Conservation (phyloP, 176 grass and related monocot genomes). For the Musa schizocarpa region DNA sequence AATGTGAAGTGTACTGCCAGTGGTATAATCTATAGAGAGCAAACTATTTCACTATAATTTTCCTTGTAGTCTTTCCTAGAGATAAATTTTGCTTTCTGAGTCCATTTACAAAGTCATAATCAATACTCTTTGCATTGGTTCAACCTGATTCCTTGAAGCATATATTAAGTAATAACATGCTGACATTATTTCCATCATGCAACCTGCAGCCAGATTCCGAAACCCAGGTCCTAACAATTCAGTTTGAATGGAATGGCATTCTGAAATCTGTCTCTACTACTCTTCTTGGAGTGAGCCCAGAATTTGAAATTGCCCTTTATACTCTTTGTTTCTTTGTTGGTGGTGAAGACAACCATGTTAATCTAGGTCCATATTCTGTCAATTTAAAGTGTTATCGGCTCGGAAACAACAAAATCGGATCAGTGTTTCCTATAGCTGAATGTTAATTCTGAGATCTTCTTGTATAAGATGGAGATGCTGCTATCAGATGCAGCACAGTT, state of each 20-base stretch:
- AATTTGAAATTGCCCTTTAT: conserved; percentile 90
- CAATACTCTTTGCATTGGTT: background rate
- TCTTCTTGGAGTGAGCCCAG: conserved; percentile 85
- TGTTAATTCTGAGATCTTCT: conserved; percentile 29
- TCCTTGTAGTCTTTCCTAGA: too few species aligned
- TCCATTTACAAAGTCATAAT: too few species aligned
- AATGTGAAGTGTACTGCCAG: too few species aligned
- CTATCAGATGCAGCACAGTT: too few species aligned
- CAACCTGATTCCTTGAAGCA: background rate
- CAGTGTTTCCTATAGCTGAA: conserved; percentile 75
- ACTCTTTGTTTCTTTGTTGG: conserved; percentile 87
- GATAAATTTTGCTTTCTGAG: too few species aligned
- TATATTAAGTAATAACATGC: background rate
- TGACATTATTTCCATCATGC: background rate
- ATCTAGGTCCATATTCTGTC: conserved; percentile 61
- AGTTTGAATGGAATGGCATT: conserved; percentile 88
- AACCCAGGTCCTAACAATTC: conserved; percentile 71
- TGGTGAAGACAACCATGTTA: conserved; percentile 65
- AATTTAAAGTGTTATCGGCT: conserved; percentile 88
- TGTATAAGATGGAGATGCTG: background rate
- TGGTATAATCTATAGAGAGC: too few species aligned
- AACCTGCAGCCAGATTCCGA: conserved; percentile 74
- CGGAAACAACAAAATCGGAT: conserved; percentile 77
- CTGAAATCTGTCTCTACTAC: conserved; percentile 89
- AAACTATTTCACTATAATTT: too few species aligned